phyloP scores from a whole-genome alignment of 1,284 basidiomycete species.

The Coniferiporia sulphurascens region DNA sequence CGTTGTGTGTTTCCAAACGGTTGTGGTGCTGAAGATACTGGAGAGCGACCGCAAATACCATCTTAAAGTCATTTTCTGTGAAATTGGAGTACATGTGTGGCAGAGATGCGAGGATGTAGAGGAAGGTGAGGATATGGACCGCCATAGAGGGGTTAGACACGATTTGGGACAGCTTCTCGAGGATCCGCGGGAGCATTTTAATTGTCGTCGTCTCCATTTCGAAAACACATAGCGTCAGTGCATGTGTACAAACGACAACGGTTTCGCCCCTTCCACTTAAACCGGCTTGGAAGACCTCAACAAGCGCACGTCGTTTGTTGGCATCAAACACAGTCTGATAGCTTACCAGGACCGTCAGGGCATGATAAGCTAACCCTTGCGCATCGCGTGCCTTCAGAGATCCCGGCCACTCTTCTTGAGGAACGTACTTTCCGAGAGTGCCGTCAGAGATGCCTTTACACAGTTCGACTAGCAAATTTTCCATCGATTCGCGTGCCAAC shows the following conservation, averaged over 20 bases:
- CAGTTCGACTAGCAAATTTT: conserved; percentile 62
- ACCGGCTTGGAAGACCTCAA: conserved; percentile 82
- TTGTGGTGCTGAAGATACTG: conserved; percentile 95
- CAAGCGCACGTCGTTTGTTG: conserved; percentile 64
- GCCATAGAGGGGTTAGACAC: conserved; percentile 93
- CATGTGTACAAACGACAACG: conserved; percentile 90
- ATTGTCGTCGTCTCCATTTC: conserved; percentile 86
- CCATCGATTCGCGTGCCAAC: conserved; percentile 62
- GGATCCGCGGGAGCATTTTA: conserved; percentile 74
- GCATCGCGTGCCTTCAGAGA: conserved; percentile 78
- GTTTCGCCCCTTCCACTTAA: conserved; percentile 76
- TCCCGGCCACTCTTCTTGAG: conserved; percentile 50
- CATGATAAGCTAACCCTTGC: conserved; percentile 85
- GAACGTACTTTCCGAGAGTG: conserved; percentile 52
- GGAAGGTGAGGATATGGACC: conserved; percentile 93
- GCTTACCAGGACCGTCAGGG: conserved; percentile 84
- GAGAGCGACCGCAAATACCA: conserved; percentile 92
- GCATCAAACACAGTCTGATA: conserved; percentile 81
- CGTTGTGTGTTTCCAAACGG: conserved; percentile 53
- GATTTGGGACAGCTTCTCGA: conserved; percentile 89
- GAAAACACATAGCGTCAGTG: conserved; percentile 84
- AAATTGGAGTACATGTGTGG: conserved; percentile 86
- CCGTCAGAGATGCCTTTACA: conserved; percentile 65
- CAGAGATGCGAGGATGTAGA: conserved; percentile 82
- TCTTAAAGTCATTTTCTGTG: conserved; percentile 88